Evolutionary conservation across 169 alveolate species (phyloP).

Genomic region (Eimeria brunetti): DNA sequence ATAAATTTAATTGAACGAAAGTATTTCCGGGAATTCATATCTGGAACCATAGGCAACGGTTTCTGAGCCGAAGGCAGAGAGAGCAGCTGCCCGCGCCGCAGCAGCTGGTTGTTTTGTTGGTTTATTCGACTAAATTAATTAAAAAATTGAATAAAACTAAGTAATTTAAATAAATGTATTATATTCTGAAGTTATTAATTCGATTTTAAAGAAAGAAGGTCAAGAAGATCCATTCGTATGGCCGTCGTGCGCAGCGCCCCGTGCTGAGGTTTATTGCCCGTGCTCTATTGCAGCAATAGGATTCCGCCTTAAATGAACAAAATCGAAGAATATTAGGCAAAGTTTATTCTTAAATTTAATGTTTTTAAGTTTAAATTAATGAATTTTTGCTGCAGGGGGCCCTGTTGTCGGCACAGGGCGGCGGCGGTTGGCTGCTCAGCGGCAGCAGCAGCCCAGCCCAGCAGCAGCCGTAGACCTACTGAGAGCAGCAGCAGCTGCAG

Average conservation of each 20-base stretch:
- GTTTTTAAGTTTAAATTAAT: neutral
- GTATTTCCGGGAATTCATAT: too few species aligned
- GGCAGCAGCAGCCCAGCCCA: neutral
- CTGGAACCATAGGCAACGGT: too few species aligned
- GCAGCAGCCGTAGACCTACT: neutral
- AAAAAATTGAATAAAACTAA: too few species aligned
- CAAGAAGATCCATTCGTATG: neutral
- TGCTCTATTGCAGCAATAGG: neutral
- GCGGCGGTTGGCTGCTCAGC: neutral
- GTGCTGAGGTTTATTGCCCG: neutral
- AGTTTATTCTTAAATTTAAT: neutral
- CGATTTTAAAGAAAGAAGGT: too few species aligned
- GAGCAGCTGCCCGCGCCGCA: too few species aligned
- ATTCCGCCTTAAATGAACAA: neutral
- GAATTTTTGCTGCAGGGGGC: neutral
- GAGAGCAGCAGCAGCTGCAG: conserved; percentile 1
- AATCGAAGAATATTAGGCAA: neutral
- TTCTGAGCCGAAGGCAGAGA: too few species aligned
- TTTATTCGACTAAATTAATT: too few species aligned
- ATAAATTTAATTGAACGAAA: too few species aligned
- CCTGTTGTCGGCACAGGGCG: neutral
- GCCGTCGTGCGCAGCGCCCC: conserved; percentile 17
- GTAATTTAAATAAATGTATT: neutral
- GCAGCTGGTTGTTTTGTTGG: too few species aligned
- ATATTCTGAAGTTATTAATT: too few species aligned